These are phyloP conservation scores for Priceomyces medius DNA, from an alignment of 805 yeast genomes.

Conservation along the genomic window DNA sequence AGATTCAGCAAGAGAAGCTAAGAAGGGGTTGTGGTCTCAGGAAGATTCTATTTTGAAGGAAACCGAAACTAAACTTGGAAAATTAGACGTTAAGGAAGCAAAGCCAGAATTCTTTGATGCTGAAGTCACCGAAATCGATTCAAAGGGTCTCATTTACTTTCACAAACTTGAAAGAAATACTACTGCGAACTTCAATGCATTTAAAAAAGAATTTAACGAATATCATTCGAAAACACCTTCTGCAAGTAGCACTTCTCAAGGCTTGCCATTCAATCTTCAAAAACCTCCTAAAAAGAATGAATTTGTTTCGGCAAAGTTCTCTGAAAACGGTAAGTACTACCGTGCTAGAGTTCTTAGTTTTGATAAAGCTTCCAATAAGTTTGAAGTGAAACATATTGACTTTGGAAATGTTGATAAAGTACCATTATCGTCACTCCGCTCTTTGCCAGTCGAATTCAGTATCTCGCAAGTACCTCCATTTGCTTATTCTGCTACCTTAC, in stretches of 20 bases:
- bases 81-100: conserved; percentile 20
- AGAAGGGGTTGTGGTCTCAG: conserved; percentile 66
- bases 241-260: conserved; percentile 36
- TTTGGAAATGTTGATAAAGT: conserved; percentile 56
- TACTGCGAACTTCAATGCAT: conserved; percentile 34
- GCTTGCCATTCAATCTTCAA: conserved; percentile 38
- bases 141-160: conserved; percentile 44
- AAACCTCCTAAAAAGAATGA: conserved; percentile 55
- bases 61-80: conserved; percentile 17
- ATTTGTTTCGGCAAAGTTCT: conserved; percentile 52
- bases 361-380: conserved; percentile 44
- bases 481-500: conserved; percentile 54
- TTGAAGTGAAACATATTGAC: conserved; percentile 59
- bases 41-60: conserved; percentile 37
- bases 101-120: conserved; percentile 51
- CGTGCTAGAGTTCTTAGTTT: conserved; percentile 53
- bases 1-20: conserved; percentile 52
- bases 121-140: conserved; percentile 50
- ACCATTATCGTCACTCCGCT: conserved; percentile 43
- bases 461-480: conserved; percentile 45
- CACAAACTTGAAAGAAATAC: conserved; percentile 43
- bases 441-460: conserved; percentile 52
- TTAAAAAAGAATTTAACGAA: conserved; percentile 49
- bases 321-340: conserved; percentile 54
- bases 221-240: conserved; percentile 40